These are phyloP conservation scores for Russula sp. DNA, from an alignment of 768 basidiomycete genomes.

Conservation along the genomic window DNA sequence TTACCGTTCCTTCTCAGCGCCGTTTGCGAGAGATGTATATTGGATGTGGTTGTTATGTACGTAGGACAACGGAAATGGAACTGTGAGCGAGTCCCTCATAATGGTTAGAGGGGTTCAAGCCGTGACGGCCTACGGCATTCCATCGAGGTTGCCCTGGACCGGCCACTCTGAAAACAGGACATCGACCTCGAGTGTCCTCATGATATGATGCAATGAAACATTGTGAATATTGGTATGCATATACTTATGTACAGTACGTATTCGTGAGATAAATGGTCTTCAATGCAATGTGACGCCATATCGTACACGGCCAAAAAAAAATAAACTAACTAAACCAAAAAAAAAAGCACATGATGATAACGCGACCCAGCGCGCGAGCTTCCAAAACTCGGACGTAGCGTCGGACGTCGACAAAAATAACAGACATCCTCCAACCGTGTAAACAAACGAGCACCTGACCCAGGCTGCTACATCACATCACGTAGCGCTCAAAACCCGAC, in stretches of 20 bases:
- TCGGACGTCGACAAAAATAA: neutral
- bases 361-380: neutral
- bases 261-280: neutral
- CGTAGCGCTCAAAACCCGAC: slow-evolving; percentile 18
- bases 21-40: too few relatives aligned
- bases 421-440: neutral
- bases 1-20: too few relatives aligned
- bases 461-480: neutral
- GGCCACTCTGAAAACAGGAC: too few relatives aligned
- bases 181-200: too few relatives aligned
- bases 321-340: too few relatives aligned
- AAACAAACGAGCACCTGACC: neutral
- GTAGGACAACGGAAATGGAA: too few relatives aligned
- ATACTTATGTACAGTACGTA: neutral
- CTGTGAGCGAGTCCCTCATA: too few relatives aligned
- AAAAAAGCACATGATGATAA: neutral
- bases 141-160: too few relatives aligned
- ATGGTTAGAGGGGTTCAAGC: too few relatives aligned
- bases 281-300: neutral
- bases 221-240: neutral
- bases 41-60: too few relatives aligned
- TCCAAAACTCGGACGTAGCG: neutral
- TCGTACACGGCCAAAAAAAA: neutral
- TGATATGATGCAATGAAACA: neutral
- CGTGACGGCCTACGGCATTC: too few relatives aligned